Evolutionary conservation across 257 asterid species (phyloP).

Genomic region (Ilex aquifolium): DNA sequence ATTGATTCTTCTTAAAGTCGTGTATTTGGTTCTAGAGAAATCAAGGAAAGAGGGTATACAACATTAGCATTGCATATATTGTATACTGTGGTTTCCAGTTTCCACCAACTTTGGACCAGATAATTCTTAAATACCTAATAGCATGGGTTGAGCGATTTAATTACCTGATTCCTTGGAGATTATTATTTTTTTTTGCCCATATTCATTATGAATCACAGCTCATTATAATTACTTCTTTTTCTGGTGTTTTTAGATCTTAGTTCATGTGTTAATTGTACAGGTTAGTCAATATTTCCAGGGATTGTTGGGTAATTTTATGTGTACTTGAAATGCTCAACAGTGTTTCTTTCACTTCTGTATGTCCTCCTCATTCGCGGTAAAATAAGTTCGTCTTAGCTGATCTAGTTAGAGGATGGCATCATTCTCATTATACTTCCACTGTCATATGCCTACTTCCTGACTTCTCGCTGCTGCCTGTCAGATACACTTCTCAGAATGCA

Average conservation of each 20-base stretch:
- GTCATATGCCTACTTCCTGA: conserved; percentile 18
- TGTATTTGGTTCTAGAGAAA: neutral
- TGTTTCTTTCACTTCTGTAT: neutral
- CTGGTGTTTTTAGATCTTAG: too few species aligned
- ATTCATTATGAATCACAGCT: neutral
- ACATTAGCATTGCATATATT: too few species aligned
- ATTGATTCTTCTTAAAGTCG: too few species aligned
- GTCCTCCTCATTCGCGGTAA: neutral
- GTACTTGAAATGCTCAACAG: neutral
- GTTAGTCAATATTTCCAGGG: too few species aligned
- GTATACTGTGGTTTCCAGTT: neutral
- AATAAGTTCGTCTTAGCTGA: neutral
- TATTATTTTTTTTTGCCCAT: neutral
- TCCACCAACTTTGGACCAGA: neutral
- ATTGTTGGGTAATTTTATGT: neutral
- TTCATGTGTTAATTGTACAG: neutral
- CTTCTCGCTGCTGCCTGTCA: conserved; percentile 33
- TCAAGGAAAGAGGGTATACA: too few species aligned
- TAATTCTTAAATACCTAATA: too few species aligned
- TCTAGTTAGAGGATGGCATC: neutral
- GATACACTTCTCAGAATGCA: conserved; percentile 69
- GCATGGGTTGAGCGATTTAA: neutral
- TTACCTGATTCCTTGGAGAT: neutral
- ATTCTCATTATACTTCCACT: neutral
- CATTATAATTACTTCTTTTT: too few species aligned